Conservation (phyloP, 2,329 filamentous ascomycete species). For the Sporothrix variecibatus region DNA sequence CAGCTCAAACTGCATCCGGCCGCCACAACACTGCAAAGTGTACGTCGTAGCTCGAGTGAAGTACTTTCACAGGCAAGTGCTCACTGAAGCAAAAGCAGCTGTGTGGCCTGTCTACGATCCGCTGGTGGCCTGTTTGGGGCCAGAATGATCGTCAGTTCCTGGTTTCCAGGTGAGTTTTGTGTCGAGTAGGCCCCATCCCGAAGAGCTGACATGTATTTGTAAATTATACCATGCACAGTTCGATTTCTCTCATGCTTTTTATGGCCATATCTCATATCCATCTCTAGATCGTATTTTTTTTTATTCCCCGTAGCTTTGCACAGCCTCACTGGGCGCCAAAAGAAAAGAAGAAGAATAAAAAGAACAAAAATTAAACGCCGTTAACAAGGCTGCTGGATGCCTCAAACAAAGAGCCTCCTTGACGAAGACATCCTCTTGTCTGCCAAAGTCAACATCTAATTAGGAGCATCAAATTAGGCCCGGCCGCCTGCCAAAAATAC, state of each 20-base stretch:
- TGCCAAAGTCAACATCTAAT: background rate
- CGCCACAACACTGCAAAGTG: background rate
- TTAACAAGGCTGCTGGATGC: background rate
- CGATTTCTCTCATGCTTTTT: background rate
- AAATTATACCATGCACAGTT: background rate
- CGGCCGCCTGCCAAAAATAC: constrained; percentile 7
- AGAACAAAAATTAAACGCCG: background rate
- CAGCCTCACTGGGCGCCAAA: constrained; percentile 25
- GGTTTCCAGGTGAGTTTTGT: constrained; percentile 10
- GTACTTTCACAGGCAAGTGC: background rate
- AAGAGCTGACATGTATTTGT: background rate
- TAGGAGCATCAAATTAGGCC: background rate
- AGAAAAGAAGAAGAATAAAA: too few species aligned
- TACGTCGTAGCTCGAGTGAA: background rate
- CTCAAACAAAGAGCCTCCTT: background rate
- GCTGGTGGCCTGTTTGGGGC: constrained; percentile 17
- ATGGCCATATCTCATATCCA: background rate
- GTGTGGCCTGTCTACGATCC: background rate
- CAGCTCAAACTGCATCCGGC: background rate
- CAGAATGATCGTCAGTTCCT: background rate
- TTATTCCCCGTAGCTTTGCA: constrained; percentile 20
- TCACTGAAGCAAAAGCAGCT: background rate
- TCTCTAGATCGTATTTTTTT: background rate
- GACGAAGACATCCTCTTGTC: background rate
- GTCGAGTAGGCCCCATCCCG: background rate